These are phyloP conservation scores for Russula sp. DNA, from an alignment of 768 basidiomycete genomes.

Conservation along the genomic window DNA sequence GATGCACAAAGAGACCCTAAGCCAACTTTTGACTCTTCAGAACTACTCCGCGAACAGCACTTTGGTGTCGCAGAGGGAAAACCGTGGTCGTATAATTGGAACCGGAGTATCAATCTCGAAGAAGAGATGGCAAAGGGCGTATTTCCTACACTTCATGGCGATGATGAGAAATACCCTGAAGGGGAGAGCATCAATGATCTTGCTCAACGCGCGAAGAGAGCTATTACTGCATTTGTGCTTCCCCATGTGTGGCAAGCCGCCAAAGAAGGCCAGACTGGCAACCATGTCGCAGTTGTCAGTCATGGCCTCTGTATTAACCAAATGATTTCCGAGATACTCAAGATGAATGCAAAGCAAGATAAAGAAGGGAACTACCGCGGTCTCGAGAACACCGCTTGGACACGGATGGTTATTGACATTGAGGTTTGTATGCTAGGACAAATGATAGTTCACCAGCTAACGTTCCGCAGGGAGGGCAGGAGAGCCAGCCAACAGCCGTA, in stretches of 20 bases:
- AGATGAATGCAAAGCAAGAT: slow-evolving; percentile 32
- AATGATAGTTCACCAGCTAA: slow-evolving; percentile 1
- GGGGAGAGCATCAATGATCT: slow-evolving; percentile 71
- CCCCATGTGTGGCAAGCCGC: slow-evolving; percentile 43
- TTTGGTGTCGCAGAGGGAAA: slow-evolving; percentile 69
- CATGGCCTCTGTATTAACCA: slow-evolving; percentile 62
- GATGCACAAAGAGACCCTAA: slow-evolving; percentile 41
- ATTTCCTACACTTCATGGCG: slow-evolving; percentile 42
- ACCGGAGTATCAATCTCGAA: slow-evolving; percentile 25
- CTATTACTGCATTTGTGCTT: slow-evolving; percentile 45
- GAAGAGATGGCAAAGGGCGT: slow-evolving; percentile 46
- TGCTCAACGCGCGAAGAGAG: slow-evolving; percentile 43
- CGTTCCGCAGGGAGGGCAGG: slow-evolving; percentile 26
- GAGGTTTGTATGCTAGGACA: slow-evolving; percentile 31
- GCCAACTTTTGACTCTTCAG: slow-evolving; percentile 41
- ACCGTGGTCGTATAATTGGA: slow-evolving; percentile 32
- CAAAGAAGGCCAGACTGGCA: slow-evolving; percentile 32
- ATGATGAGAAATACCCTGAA: slow-evolving; percentile 51
- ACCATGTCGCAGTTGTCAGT: slow-evolving; percentile 62
- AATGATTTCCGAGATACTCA: slow-evolving; percentile 45
- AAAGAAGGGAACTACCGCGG: slow-evolving; percentile 37
- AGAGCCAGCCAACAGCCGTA: slow-evolving; percentile 23
- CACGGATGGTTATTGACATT: slow-evolving; percentile 42
- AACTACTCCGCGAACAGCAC: slow-evolving; percentile 56
- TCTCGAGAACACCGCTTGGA: slow-evolving; percentile 67